Conservation (phyloP, 169 alveolate species). For the Pseudocohnilembus persalinus region DNA sequence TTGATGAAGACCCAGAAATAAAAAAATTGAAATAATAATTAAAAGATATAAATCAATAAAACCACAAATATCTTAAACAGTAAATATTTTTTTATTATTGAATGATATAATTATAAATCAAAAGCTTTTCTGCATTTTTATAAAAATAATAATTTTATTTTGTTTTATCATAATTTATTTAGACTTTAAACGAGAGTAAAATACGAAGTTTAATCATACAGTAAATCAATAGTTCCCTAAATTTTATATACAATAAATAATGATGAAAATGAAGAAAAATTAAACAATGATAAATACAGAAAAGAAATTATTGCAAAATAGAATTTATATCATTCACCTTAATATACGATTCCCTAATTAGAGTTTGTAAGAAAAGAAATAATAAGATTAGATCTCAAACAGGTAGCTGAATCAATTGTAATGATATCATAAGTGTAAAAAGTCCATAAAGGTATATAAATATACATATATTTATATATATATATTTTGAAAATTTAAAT, state of each 20-base stretch:
- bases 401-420: slow-evolving; percentile 25
- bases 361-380: neutral
- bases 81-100: too few relatives aligned
- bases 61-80: neutral
- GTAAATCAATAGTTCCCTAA: too few relatives aligned
- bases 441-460: neutral
- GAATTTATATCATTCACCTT: neutral
- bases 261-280: neutral
- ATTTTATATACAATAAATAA: neutral
- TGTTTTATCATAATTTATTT: too few relatives aligned
- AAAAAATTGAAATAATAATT: neutral
- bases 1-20: neutral
- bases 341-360: neutral
- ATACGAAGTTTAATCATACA: too few relatives aligned
- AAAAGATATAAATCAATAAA: too few relatives aligned
- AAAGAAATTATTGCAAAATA: neutral
- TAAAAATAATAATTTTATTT: too few relatives aligned
- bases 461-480: too few relatives aligned
- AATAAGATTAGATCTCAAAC: slow-evolving; percentile 2
- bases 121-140: neutral
- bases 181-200: neutral
- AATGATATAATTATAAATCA: too few relatives aligned
- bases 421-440: neutral
- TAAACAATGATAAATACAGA: neutral
- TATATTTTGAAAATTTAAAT: too few relatives aligned